Percentiles rank a stretch among this genome's conserved stretches.
phyloP scores from a whole-genome alignment of 306 rosid species.

The Corylus americana region DNA sequence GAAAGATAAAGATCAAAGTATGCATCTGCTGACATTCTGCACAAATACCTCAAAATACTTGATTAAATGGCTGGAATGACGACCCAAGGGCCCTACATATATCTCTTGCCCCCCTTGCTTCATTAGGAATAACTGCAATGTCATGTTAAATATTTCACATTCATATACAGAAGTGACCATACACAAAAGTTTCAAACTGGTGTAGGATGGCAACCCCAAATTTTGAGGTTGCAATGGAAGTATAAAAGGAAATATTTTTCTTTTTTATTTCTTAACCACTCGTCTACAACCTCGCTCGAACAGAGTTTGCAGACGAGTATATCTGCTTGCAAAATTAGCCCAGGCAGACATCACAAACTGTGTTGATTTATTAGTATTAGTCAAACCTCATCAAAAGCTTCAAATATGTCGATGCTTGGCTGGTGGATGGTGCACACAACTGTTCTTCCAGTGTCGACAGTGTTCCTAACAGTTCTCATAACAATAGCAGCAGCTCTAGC shows the following conservation, averaged over 20 bases:
- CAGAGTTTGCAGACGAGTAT: no score
- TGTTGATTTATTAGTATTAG: neutral
- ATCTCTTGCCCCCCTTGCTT: constrained; percentile 76
- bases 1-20: neutral
- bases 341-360: no score
- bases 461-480: constrained; percentile 54
- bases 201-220: no score
- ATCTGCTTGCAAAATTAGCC: neutral
- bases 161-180: neutral
- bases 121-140: constrained; percentile 48
- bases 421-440: no score
- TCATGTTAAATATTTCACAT: constrained; percentile 10
- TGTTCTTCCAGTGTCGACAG: no score
- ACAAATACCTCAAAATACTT: constrained; percentile 61
- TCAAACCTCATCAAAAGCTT: constrained; percentile 35
- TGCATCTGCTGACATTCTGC: constrained; percentile 1
- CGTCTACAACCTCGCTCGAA: no score
- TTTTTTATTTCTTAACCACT: no score
- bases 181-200: neutral
- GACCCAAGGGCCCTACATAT: constrained; percentile 71
- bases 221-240: no score
- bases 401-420: no score
- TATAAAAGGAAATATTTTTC: no score
- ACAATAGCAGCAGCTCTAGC: constrained; percentile 95
- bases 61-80: constrained; percentile 53